Conservation (phyloP, 2,329 filamentous ascomycete genomes). For the Venturiaceae sp. region DNA sequence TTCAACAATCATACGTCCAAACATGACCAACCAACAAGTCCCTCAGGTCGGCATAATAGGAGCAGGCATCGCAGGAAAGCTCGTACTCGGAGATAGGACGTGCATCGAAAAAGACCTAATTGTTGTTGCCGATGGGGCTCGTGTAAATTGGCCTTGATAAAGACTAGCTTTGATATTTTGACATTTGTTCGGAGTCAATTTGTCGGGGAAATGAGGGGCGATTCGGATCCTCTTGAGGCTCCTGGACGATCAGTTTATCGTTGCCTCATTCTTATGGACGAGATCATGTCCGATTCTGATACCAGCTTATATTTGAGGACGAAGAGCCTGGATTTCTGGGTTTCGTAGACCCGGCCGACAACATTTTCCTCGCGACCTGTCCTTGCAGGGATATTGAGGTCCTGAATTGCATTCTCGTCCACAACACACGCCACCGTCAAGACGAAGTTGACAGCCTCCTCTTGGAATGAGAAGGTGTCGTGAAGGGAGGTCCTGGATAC, state of each 20-base stretch:
- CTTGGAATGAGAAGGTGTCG: neutral
- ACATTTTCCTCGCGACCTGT: neutral
- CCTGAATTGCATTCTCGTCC: neutral
- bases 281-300: neutral
- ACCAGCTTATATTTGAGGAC: neutral
- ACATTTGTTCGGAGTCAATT: neutral
- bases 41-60: neutral
- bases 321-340: neutral
- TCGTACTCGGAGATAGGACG: neutral
- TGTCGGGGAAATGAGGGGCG: neutral
- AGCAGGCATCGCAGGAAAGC: neutral
- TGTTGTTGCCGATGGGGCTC: neutral
- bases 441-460: neutral
- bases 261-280: neutral
- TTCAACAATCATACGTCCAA: neutral
- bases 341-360: neutral
- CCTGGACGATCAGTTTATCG: neutral
- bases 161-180: neutral
- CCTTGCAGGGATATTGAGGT: neutral
- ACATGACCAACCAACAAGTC: neutral
- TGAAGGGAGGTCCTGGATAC: neutral
- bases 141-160: neutral
- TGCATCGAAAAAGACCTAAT: neutral
- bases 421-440: neutral
- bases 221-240: neutral